Evolutionary conservation across 192 early-diverging fungal genomes (phyloP).

Genomic region (Phlyctochytrium planicorne): DNA sequence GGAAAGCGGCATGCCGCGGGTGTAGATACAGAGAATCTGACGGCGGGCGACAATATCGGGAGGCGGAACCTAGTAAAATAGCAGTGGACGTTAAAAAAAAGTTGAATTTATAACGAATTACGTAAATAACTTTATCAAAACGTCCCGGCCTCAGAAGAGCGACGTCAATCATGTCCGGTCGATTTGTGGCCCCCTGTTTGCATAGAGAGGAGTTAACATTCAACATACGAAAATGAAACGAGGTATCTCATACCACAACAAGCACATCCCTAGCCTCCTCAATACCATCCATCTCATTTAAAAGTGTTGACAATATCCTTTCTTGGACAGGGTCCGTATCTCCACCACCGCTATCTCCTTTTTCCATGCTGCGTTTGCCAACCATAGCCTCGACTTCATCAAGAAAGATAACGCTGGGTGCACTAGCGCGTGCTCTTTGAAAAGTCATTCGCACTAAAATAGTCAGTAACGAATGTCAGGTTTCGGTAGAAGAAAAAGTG

Average conservation of each 20-base stretch:
- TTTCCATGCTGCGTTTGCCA: slow-evolving; percentile 69
- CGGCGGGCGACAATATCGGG: slow-evolving; percentile 49
- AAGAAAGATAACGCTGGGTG: slow-evolving; percentile 89
- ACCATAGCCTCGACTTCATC: slow-evolving; percentile 98
- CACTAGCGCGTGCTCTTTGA: slow-evolving; percentile 70
- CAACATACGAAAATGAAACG: not conserved
- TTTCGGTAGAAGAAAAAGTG: slow-evolving; percentile 26
- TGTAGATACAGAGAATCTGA: slow-evolving; percentile 70
- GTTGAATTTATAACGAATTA: slow-evolving; percentile 9
- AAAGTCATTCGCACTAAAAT: slow-evolving; percentile 72
- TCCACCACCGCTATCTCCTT: slow-evolving; percentile 45
- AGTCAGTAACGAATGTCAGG: not conserved
- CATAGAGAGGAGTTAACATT: not conserved
- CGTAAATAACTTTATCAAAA: slow-evolving; percentile 84
- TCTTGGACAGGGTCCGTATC: slow-evolving; percentile 74
- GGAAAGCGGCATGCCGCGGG: slow-evolving; percentile 55
- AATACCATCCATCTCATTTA: slow-evolving; percentile 99
- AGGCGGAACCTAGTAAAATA: slow-evolving; percentile 51
- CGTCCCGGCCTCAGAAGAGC: slow-evolving; percentile 82
- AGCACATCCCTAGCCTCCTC: slow-evolving; percentile 79
- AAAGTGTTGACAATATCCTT: slow-evolving; percentile 77
- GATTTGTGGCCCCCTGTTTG: slow-evolving; percentile 80
- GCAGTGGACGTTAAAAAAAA: not conserved
- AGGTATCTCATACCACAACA: slow-evolving; percentile 59
- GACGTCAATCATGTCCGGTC: slow-evolving; percentile 83